These are phyloP conservation scores for Xylaria palmicola DNA, from an alignment of 495 filamentous ascomycete genomes.

Conservation along the genomic window DNA sequence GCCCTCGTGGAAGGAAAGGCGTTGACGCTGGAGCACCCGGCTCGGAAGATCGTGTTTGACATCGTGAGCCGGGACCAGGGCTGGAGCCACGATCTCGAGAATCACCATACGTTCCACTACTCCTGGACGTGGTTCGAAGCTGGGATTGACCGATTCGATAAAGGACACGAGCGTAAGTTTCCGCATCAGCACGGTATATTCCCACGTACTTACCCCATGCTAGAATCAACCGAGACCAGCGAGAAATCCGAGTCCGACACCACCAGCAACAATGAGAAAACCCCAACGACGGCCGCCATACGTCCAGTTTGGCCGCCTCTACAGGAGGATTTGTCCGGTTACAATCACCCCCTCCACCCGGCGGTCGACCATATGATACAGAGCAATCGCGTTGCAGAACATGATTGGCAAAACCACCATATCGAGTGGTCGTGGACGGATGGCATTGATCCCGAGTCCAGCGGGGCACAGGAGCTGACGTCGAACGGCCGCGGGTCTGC, in stretches of 20 bases:
- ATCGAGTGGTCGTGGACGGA: conserved; percentile 60
- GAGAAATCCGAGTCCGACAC: background rate
- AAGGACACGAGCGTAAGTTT: conserved; percentile 20
- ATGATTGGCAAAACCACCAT: conserved; percentile 36
- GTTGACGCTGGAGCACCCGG: conserved; percentile 40
- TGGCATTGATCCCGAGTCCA: conserved; percentile 48
- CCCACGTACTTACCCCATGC: conserved; percentile 3
- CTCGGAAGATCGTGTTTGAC: conserved; percentile 62
- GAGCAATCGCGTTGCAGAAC: conserved; percentile 45
- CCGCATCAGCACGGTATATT: background rate
- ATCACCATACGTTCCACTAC: conserved; percentile 49
- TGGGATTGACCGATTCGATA: conserved; percentile 50
- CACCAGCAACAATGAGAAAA: background rate
- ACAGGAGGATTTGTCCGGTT: conserved; percentile 7
- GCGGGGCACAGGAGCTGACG: conserved; percentile 38
- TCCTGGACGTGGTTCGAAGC: conserved; percentile 75
- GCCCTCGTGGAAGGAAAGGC: conserved; percentile 28
- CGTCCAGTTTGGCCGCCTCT: conserved; percentile 27
- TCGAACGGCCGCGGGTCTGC: conserved; percentile 49
- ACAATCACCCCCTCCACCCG: conserved; percentile 44
- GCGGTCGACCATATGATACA: conserved; percentile 48
- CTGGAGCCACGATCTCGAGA: conserved; percentile 39
- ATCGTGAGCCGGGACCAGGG: conserved; percentile 69
- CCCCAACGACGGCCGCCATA: conserved; percentile 24
- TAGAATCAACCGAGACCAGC: conserved; percentile 11